Evolutionary conservation across 768 basidiomycete species (phyloP), one percentile per base, ranked within the genome.

Genomic region (Leccinellum rugosiceps): DNA sequence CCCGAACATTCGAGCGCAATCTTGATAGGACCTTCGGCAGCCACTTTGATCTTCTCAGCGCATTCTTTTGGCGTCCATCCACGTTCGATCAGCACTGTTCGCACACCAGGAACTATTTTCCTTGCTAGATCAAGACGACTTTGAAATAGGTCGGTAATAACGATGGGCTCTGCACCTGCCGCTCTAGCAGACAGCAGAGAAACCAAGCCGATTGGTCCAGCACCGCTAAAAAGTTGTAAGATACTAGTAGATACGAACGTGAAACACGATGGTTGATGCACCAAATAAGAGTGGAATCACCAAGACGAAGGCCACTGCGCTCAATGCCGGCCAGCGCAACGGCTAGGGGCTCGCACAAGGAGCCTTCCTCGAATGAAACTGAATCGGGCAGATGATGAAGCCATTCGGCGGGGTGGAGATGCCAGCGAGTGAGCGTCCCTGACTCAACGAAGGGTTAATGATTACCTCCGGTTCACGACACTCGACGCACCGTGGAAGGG

Each of bases 251-350:
- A 50, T 26, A 50, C 43, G n/a, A 50, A 21, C 15, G 26, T 23
- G 19, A 46, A 26, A 5, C 9, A 41, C 25, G 44, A n/a, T 21
- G 31, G 30, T 32, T 7, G 30, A 41, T 7, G 17, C 71, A 85
- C 85, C 85, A 86, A 58, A 87, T 77, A 21, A 87, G 75, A 48
- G 80, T 69, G 9, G 84, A 78, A 64, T 88, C 85, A 6, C 86
- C 86, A 28, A 88, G 83, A 41, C 84, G 79, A 46, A 88, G 78
- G 19, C 78, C 80, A 44, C 85, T 76, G 34, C 86, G 82, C 53
- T 87, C 85, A 30, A 88, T 81, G 25, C 85, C 86, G 1, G 86
- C 86, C 7, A 88, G 72, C 7, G 85, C 86, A 21, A 88, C 86
- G 3, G 85, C 80, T 28, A 88, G 69, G 13, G 86, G 86, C 58